Conservation (phyloP, 2,329 filamentous ascomycete genomes). For the Microsporum canis region DNA sequence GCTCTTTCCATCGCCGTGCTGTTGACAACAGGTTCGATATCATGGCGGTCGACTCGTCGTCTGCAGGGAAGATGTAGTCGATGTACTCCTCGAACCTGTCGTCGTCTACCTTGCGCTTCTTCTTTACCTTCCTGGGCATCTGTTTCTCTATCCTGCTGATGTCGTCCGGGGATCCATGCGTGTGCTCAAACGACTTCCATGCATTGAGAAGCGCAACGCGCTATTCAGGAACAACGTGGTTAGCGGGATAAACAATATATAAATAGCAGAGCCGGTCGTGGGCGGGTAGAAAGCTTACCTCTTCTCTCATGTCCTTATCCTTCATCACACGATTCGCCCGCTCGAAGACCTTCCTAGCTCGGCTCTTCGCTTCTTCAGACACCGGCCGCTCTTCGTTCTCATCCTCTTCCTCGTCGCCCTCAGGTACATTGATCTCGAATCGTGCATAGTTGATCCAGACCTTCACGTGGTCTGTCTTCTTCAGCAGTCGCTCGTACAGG, state of each 20-base stretch:
- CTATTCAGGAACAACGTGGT: conserved; percentile 23
- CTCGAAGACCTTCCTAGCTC: conserved; percentile 73
- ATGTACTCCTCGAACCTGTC: conserved; percentile 93
- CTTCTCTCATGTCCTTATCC: conserved; percentile 80
- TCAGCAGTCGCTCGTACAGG: conserved; percentile 79
- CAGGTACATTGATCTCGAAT: conserved; percentile 90
- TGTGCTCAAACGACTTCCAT: conserved; percentile 85
- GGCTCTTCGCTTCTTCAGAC: conserved; percentile 69
- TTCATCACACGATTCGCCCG: conserved; percentile 79
- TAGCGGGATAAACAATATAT: not conserved
- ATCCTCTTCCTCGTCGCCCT: conserved; percentile 37
- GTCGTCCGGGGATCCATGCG: conserved; percentile 64
- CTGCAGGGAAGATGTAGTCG: conserved; percentile 93
- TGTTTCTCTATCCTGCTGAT: conserved; percentile 76
- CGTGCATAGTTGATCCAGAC: conserved; percentile 99
- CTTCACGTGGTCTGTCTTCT: conserved; percentile 97
- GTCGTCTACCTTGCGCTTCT: conserved; percentile 80
- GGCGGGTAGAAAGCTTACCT: conserved; percentile 31
- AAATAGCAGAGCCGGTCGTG: not conserved
- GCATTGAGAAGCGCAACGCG: conserved; percentile 82
- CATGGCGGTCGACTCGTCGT: conserved; percentile 76
- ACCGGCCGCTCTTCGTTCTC: conserved; percentile 51
- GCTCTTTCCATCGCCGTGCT: conserved; percentile 80
- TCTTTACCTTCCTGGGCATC: conserved; percentile 90
- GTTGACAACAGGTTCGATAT: conserved; percentile 72